Percentiles rank a stretch among this genome's conserved stretches.
These are phyloP conservation scores for Hygrophorus russula DNA, from an alignment of 768 basidiomycete genomes.

Conservation along the genomic window DNA sequence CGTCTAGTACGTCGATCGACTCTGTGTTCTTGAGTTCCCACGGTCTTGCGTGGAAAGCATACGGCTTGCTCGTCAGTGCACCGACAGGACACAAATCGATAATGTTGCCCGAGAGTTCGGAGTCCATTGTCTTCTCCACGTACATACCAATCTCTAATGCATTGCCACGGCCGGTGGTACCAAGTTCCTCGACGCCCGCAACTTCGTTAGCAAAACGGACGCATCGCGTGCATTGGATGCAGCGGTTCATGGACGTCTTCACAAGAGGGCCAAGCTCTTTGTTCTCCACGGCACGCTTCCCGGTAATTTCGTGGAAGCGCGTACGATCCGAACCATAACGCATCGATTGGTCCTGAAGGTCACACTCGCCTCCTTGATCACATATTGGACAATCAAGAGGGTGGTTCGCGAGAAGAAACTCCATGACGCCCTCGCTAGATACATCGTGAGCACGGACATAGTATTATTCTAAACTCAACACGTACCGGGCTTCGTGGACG, in stretches of 20 bases:
- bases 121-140: constrained; percentile 94
- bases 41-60: constrained; percentile 92
- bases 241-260: constrained; percentile 98
- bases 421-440: constrained; percentile 93
- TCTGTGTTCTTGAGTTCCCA: constrained; percentile 99
- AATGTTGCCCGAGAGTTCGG: constrained; percentile 94
- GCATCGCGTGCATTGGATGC: constrained; percentile 99
- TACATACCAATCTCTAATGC: constrained; percentile 99
- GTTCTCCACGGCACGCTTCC: constrained; percentile 97
- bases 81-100: constrained; percentile 98
- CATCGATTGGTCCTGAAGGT: constrained; percentile 98
- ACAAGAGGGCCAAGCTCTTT: constrained; percentile 97
- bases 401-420: constrained; percentile 94
- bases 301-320: constrained; percentile 96
- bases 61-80: constrained; percentile 95
- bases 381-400: constrained; percentile 98
- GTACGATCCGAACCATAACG: constrained; percentile 96
- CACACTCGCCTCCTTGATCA: constrained; percentile 98
- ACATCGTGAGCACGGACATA: constrained; percentile 7
- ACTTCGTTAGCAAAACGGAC: constrained; percentile 99
- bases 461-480: not conserved
- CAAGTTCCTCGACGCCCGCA: constrained; percentile 94
- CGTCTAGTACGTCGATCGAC: constrained; percentile 91
- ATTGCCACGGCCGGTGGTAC: constrained; percentile 94
- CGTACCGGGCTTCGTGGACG: constrained; percentile 74